Percentiles rank a stretch among this genome's conserved stretches.
phyloP scores from a whole-genome alignment of 805 yeast genomes.

The Cyberlindnera euphorbiiphila region DNA sequence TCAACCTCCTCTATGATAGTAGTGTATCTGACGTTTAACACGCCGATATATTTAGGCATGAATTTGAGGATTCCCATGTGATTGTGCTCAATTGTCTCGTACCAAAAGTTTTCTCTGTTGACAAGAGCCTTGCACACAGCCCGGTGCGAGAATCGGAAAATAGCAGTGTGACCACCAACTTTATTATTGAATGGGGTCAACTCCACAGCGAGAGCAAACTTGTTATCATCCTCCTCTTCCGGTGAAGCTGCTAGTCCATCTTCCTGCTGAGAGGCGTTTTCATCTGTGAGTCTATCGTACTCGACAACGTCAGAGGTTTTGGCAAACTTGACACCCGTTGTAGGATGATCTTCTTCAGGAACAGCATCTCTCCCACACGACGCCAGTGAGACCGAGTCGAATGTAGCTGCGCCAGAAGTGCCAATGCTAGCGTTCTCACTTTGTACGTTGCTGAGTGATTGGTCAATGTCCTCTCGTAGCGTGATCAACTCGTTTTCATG shows the following conservation, averaged over 20 bases:
- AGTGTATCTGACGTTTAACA: constrained; percentile 78
- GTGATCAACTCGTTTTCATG: constrained; percentile 30
- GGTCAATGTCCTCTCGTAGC: constrained; percentile 16
- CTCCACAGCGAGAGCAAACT: constrained; percentile 78
- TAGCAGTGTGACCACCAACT: constrained; percentile 98
- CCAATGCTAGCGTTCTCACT: constrained; percentile 6
- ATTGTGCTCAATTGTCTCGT: constrained; percentile 76
- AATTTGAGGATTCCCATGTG: constrained; percentile 76
- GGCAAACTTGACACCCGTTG: constrained; percentile 15
- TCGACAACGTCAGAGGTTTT: constrained; percentile 12
- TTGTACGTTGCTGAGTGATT: constrained; percentile 1
- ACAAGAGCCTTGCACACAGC: constrained; percentile 94
- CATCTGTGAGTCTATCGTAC: constrained; percentile 9
- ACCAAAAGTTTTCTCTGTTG: constrained; percentile 86
- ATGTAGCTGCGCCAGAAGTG: background rate
- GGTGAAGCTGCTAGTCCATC: background rate
- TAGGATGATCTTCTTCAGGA: no score
- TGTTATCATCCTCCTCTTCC: constrained; percentile 28
- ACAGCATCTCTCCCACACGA: no score
- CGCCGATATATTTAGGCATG: constrained; percentile 95
- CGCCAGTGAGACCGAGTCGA: no score
- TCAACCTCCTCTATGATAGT: constrained; percentile 28
- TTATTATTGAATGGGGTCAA: constrained; percentile 86
- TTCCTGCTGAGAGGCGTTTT: constrained; percentile 3
- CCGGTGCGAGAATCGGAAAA: constrained; percentile 82